These are phyloP conservation scores for Eucalyptus lansdowneana DNA, from an alignment of 345 rosid genomes.

Conservation along the genomic window DNA sequence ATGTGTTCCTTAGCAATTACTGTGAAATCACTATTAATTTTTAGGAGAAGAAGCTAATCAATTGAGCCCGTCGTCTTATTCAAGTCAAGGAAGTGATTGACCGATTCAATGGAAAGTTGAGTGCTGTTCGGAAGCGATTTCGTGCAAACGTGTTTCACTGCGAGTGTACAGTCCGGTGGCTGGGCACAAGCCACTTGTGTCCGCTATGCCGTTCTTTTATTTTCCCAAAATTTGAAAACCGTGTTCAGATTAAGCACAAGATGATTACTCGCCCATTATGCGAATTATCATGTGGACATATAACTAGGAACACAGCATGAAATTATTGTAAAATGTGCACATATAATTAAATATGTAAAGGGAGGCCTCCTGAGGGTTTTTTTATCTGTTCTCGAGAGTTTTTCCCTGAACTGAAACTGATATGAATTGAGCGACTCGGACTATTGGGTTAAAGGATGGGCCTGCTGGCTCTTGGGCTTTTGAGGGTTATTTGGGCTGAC, in stretches of 20 bases:
- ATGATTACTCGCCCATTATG: background rate
- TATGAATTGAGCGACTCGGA: background rate
- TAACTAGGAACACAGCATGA: background rate
- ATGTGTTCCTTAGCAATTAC: background rate
- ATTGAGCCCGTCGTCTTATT: background rate
- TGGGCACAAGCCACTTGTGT: background rate
- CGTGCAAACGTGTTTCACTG: background rate
- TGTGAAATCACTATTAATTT: background rate
- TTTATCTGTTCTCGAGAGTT: background rate
- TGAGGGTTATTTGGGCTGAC: background rate
- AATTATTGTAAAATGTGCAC: background rate
- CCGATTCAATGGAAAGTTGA: background rate
- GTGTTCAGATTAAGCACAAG: background rate
- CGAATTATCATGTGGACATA: background rate
- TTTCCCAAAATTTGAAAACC: background rate
- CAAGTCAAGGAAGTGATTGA: background rate
- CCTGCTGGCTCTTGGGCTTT: background rate
- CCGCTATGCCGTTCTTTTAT: background rate
- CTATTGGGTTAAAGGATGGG: background rate
- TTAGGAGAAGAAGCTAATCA: background rate
- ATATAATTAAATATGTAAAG: background rate
- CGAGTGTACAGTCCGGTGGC: background rate
- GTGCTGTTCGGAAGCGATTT: background rate
- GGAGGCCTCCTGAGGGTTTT: background rate
- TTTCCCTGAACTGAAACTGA: background rate